Percentiles rank a stretch among this genome's conserved stretches.
These are phyloP conservation scores for Vishniacozyma victoriae DNA, from an alignment of 768 basidiomycete species.

Conservation along the genomic window DNA sequence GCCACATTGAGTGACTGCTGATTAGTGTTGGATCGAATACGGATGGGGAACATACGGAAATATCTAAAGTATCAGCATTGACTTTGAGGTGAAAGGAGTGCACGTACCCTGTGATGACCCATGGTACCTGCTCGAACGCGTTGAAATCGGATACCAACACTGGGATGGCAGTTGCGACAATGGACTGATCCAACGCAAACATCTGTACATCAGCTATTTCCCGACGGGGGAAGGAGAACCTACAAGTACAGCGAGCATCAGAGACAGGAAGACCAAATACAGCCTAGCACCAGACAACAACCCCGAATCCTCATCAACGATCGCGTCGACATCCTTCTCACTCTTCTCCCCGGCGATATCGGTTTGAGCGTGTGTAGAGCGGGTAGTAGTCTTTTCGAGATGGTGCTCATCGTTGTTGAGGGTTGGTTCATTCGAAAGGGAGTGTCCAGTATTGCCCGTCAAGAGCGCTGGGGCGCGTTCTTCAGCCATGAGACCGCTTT, in stretches of 20 bases:
- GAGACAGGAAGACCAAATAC: slow-evolving; percentile 27
- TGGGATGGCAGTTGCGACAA: slow-evolving; percentile 37
- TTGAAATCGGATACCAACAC: slow-evolving; percentile 32
- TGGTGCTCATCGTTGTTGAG: no score
- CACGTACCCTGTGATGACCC: slow-evolving; percentile 37
- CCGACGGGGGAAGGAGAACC: neutral
- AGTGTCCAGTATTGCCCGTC: no score
- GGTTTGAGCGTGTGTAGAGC: no score
- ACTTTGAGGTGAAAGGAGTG: slow-evolving; percentile 2
- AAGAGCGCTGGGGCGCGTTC: no score
- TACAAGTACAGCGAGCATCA: slow-evolving; percentile 31
- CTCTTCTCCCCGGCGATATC: slow-evolving; percentile 5
- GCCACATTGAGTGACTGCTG: slow-evolving; percentile 36
- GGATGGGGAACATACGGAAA: no score
- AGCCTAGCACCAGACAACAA: slow-evolving; percentile 16
- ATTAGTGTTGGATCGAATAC: neutral
- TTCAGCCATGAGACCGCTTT: no score
- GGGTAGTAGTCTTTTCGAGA: no score
- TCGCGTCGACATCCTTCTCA: slow-evolving; percentile 1
- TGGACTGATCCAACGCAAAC: slow-evolving; percentile 37
- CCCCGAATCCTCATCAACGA: slow-evolving; percentile 8
- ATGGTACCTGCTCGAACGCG: slow-evolving; percentile 32
- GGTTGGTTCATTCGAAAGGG: no score
- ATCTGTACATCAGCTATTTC: neutral
- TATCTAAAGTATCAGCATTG: neutral